Evolutionary conservation across 768 basidiomycete species (phyloP).

Genomic region (Calocera viscosa): DNA sequence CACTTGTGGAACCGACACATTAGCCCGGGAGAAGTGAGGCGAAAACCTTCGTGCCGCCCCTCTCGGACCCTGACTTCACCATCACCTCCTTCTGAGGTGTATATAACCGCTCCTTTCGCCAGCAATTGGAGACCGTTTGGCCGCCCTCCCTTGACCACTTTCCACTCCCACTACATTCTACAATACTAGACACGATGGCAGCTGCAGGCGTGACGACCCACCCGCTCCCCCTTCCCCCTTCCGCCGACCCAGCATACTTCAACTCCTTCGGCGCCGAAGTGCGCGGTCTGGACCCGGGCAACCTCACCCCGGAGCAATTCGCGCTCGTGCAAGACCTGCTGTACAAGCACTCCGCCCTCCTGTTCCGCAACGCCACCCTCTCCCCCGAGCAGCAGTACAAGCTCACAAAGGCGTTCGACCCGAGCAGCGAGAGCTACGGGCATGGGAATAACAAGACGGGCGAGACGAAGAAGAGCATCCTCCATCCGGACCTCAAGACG

Average conservation of each 20-base stretch:
- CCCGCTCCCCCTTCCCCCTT: constrained; percentile 59
- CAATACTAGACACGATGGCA: background rate
- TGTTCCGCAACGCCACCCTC: constrained; percentile 58
- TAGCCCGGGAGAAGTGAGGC: no score
- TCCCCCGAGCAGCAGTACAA: constrained; percentile 75
- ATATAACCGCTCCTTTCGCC: no score
- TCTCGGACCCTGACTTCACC: no score
- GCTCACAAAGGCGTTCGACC: constrained; percentile 79
- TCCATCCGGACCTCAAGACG: constrained; percentile 82
- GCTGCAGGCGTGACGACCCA: background rate
- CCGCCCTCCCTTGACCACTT: background rate
- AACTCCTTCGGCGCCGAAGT: constrained; percentile 65
- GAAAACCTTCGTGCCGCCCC: no score
- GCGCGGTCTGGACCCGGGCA: constrained; percentile 55
- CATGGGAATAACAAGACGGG: constrained; percentile 84
- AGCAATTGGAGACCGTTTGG: no score
- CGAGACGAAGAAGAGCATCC: constrained; percentile 58
- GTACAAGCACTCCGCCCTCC: constrained; percentile 65
- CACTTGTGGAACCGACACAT: no score
- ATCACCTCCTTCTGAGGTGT: no score
- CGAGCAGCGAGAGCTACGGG: constrained; percentile 50
- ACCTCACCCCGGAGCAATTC: constrained; percentile 48
- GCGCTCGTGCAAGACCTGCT: constrained; percentile 55
- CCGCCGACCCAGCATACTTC: constrained; percentile 56
- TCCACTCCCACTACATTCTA: background rate